phyloP scores from a whole-genome alignment of 306 rosid species.

The Ormosia semicastrata region DNA sequence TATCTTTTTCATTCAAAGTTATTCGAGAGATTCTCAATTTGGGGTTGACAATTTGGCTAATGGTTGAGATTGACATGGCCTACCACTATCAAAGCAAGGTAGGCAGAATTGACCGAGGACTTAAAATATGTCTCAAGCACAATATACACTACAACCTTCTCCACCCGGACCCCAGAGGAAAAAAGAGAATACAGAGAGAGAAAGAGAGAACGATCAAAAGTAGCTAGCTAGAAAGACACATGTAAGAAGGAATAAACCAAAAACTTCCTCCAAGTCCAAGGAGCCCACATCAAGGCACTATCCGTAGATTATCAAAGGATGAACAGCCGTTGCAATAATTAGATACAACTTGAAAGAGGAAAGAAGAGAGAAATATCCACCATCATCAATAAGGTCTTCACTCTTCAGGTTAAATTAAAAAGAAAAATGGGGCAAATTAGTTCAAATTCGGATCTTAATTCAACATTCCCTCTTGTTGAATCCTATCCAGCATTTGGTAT shows the following conservation, averaged over 20 bases:
- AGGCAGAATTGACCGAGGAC: slow-evolving; percentile 30
- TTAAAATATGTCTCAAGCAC: slow-evolving; percentile 13
- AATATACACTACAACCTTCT: slow-evolving; percentile 18
- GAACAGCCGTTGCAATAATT: slow-evolving; percentile 44
- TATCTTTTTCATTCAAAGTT: slow-evolving; percentile 13
- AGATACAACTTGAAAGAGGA: slow-evolving; percentile 37
- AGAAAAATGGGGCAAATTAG: slow-evolving; percentile 8
- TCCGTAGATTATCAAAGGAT: slow-evolving; percentile 30
- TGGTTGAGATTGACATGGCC: slow-evolving; percentile 25
- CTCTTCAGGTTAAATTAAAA: neutral
- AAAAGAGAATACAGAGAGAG: neutral
- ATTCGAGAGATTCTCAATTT: slow-evolving; percentile 10
- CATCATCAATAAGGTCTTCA: slow-evolving; percentile 4
- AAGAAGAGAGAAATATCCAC: slow-evolving; percentile 24
- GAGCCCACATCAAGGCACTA: slow-evolving; percentile 32
- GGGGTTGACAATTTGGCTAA: slow-evolving; percentile 13
- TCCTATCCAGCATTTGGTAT: slow-evolving; percentile 65
- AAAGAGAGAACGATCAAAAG: slow-evolving; percentile 11
- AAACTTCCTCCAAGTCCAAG: slow-evolving; percentile 34
- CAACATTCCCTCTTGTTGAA: slow-evolving; percentile 65
- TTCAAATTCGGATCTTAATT: slow-evolving; percentile 25
- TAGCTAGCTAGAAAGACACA: slow-evolving; percentile 18
- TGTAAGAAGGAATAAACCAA: slow-evolving; percentile 27
- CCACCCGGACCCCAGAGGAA: neutral
- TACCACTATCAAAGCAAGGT: slow-evolving; percentile 15